phyloP scores from a whole-genome alignment of 805 yeast species.

The Grigorovia humatica region DNA sequence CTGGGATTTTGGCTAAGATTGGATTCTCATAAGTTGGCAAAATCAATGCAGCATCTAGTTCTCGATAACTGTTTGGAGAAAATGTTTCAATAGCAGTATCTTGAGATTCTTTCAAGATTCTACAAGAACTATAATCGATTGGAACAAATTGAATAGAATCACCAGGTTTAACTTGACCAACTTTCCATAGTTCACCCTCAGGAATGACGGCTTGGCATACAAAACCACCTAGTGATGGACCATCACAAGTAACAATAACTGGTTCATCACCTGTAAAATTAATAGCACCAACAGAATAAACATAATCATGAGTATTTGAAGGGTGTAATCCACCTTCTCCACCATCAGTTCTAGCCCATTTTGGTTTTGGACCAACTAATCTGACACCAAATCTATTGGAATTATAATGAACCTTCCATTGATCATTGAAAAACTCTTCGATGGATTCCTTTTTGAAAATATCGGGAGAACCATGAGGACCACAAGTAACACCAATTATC shows the following conservation, averaged over 20 bases:
- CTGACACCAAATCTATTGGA: conserved; percentile 96
- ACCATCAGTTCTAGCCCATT: conserved; percentile 94
- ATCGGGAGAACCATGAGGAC: conserved; percentile 98
- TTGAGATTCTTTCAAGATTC: conserved; percentile 49
- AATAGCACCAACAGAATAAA: conserved; percentile 90
- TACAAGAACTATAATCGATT: conserved; percentile 57
- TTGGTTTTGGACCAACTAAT: conserved; percentile 88
- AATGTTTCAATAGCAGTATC: conserved; percentile 40
- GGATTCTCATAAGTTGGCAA: conserved; percentile 54
- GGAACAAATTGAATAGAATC: conserved; percentile 77
- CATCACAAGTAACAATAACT: conserved; percentile 92
- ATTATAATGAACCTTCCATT: conserved; percentile 95
- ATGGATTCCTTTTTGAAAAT: conserved; percentile 73
- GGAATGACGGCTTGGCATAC: conserved; percentile 95
- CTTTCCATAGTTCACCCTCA: conserved; percentile 96
- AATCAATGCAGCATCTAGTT: conserved; percentile 25
- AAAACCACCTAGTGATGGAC: conserved; percentile 95
- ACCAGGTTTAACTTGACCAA: conserved; percentile 96
- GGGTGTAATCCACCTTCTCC: conserved; percentile 98
- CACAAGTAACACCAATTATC: conserved; percentile 89
- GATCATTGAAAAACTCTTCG: conserved; percentile 58
- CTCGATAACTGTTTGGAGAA: conserved; percentile 7
- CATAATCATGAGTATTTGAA: conserved; percentile 96
- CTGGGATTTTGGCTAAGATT: conserved; percentile 44
- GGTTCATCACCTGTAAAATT: conserved; percentile 99